Evolutionary conservation across 169 alveolate species (phyloP).

Genomic region (Amoebophrya sp.): DNA sequence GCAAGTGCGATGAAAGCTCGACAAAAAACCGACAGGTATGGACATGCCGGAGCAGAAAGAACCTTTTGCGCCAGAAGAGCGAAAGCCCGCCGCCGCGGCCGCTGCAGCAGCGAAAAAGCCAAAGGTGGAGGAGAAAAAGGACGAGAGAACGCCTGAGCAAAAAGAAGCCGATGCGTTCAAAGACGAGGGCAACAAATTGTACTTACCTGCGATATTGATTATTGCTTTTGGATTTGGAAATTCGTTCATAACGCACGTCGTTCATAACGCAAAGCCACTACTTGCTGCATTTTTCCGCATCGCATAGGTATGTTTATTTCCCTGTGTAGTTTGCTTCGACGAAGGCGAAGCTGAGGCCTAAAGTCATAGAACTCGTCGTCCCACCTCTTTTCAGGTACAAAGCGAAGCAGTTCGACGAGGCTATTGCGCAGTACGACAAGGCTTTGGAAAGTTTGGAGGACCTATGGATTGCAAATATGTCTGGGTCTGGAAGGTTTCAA

Average conservation of each 20-base stretch:
- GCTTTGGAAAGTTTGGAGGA: constrained; percentile 55
- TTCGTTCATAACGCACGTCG: no score
- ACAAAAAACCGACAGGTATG: background rate
- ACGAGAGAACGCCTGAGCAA: constrained; percentile 42
- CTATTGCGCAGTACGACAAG: constrained; percentile 67
- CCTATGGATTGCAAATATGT: no score
- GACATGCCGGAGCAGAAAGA: constrained; percentile 41
- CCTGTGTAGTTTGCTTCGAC: no score
- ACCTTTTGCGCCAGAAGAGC: constrained; percentile 52
- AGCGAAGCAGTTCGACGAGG: constrained; percentile 67
- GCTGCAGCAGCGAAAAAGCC: constrained; percentile 54
- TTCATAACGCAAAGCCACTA: no score
- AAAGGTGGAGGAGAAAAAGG: constrained; percentile 54
- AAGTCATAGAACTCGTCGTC: no score
- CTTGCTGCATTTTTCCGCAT: no score
- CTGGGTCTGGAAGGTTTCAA: no score
- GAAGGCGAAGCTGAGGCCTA: no score
- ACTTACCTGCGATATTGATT: background rate
- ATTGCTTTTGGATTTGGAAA: background rate
- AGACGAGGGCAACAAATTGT: constrained; percentile 59
- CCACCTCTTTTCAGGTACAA: no score
- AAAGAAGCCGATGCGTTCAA: constrained; percentile 57
- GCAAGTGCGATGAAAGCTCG: no score
- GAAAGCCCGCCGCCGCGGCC: constrained; percentile 55
- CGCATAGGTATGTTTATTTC: no score